Evolutionary conservation across 805 yeast genomes (phyloP).

Genomic region (Barnettozyma vustinii): DNA sequence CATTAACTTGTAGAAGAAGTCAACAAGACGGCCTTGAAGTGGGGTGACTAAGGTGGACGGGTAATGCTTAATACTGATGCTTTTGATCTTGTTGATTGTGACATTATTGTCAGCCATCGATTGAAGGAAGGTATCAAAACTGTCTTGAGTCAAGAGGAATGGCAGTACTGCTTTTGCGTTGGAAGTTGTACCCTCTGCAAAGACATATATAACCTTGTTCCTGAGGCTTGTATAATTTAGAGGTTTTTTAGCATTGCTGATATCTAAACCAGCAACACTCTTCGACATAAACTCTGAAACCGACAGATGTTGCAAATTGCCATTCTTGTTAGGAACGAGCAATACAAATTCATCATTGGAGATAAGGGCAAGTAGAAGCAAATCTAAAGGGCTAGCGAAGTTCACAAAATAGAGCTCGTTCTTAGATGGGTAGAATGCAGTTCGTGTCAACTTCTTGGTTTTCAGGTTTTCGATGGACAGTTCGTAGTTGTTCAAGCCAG

Average conservation of each 20-base stretch:
- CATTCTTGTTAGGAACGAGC: slow-evolving; percentile 32
- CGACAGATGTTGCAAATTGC: slow-evolving; percentile 26
- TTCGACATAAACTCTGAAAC: slow-evolving; percentile 27
- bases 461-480: slow-evolving; percentile 20
- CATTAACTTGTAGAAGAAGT: slow-evolving; percentile 19
- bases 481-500: slow-evolving; percentile 16
- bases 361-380: slow-evolving; percentile 30
- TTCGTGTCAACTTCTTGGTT: slow-evolving; percentile 8
- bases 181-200: slow-evolving; percentile 81
- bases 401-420: slow-evolving; percentile 44
- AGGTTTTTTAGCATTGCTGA: slow-evolving; percentile 6
- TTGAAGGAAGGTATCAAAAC: slow-evolving; percentile 18
- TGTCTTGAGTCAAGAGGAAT: slow-evolving; percentile 31
- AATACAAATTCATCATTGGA: slow-evolving; percentile 26
- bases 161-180: slow-evolving; percentile 76
- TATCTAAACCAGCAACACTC: slow-evolving; percentile 15
- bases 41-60: slow-evolving; percentile 30
- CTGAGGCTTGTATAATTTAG: slow-evolving; percentile 20
- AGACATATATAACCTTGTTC: slow-evolving; percentile 46
- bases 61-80: slow-evolving; percentile 26
- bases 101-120: not conserved
- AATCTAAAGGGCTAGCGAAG: slow-evolving; percentile 43
- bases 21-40: slow-evolving; percentile 13
- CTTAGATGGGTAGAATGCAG: slow-evolving; percentile 29
- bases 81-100: slow-evolving; percentile 14